phyloP scores from a whole-genome alignment of 75 land plant species.

The Cunninghamia lanceolata region DNA sequence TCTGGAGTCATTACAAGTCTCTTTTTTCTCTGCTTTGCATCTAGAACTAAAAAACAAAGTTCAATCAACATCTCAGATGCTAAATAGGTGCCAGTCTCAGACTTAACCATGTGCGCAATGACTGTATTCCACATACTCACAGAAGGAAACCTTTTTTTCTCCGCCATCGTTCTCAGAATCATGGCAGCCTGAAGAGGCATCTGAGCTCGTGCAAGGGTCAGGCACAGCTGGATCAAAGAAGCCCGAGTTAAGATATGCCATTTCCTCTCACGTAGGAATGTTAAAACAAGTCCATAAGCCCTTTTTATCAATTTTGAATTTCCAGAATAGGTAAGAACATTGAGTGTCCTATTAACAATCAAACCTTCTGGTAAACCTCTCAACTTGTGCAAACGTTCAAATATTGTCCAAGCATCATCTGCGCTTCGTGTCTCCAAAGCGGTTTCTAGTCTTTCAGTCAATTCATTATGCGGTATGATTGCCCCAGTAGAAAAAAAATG shows the following conservation, averaged over 20 bases:
- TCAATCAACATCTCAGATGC: constrained; percentile 52
- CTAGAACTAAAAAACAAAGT: constrained; percentile 24
- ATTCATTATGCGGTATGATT: neutral
- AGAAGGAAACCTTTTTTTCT: constrained; percentile 22
- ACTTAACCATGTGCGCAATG: constrained; percentile 57
- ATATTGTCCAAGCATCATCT: constrained; percentile 51
- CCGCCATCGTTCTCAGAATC: constrained; percentile 40
- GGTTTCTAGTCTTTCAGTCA: constrained; percentile 26
- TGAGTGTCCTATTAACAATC: constrained; percentile 26
- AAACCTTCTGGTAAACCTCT: constrained; percentile 42
- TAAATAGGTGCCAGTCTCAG: constrained; percentile 46
- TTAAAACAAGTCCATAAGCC: constrained; percentile 39
- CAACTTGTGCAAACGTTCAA: constrained; percentile 27
- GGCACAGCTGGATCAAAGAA: constrained; percentile 23
- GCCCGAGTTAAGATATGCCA: constrained; percentile 30
- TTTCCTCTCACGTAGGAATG: constrained; percentile 19
- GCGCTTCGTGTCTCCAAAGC: constrained; percentile 26
- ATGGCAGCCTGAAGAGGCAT: constrained; percentile 49
- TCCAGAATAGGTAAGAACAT: constrained; percentile 34
- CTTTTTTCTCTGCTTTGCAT: constrained; percentile 4
- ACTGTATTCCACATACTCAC: constrained; percentile 22
- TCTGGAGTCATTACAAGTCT: constrained; percentile 24
- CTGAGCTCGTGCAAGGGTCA: constrained; percentile 47
- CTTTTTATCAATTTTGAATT: constrained; percentile 27
- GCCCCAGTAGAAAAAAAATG: neutral